phyloP scores from a whole-genome alignment of 1,284 basidiomycete species.

The Salmacisia buchloeana region DNA sequence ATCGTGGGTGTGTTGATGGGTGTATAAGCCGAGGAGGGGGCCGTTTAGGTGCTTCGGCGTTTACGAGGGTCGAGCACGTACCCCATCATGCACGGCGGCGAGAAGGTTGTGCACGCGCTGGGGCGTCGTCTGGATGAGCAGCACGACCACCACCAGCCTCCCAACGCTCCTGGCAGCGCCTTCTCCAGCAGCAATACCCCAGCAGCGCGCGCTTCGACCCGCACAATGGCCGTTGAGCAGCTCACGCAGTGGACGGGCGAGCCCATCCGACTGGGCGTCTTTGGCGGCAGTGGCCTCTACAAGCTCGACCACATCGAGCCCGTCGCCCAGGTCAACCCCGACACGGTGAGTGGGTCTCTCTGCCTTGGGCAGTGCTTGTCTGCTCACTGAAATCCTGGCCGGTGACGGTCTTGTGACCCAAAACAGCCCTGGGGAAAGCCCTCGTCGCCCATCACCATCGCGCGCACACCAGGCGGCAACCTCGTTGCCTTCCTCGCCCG shows the following conservation, averaged over 20 bases:
- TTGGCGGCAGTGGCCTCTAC: constrained; percentile 48
- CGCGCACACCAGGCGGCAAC: constrained; percentile 66
- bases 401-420: background rate
- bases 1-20: no score
- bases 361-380: background rate
- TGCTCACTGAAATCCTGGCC: background rate
- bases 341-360: constrained; percentile 24
- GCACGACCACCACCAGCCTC: no score
- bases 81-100: no score
- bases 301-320: constrained; percentile 43
- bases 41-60: background rate
- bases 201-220: background rate
- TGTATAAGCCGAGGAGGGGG: no score
- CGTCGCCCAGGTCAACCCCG: constrained; percentile 36
- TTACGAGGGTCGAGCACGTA: no score
- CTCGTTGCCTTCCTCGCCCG: constrained; percentile 85
- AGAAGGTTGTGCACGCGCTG: no score
- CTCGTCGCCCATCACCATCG: constrained; percentile 84
- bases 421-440: constrained; percentile 85
- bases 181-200: background rate
- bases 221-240: background rate
- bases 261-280: constrained; percentile 37
- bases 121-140: no score
- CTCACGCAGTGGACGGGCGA: constrained; percentile 5
- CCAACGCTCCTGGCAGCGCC: no score